Base-by-base conservation (phyloP, 768 basidiomycete genomes). In the Lactarius sanguifluus region DNA sequence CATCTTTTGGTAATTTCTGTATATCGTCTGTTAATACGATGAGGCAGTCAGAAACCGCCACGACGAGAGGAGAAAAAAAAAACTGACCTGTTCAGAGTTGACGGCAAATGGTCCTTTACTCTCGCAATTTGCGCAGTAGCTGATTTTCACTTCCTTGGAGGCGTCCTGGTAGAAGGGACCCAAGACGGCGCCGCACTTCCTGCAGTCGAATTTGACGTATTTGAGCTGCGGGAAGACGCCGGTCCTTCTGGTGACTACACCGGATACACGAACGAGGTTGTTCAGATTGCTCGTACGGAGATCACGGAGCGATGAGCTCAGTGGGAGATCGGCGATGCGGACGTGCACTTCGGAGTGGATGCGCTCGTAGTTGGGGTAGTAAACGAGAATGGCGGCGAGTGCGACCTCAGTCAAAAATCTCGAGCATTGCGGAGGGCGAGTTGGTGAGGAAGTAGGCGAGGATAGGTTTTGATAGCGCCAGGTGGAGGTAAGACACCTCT, bases 141-240 rank as follows among this genome's bases (percentile, higher is more conserved):
- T 95, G 76, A 98, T 90, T 77, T 85, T 92, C 64, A 98, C 88
- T 76, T 99, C 97, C 77, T 86, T 91, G 43, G 89, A 90, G 8
- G 94, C 93, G 77, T 98, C 97, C 80, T 99, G 97, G 76, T 94
- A 96, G 81, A 98, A 98, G 1, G 97, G 97, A 16, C 97, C 97
- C 18, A 98, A 82, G 32, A 93, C 87, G n/a, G 88, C 91, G 20
- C 91, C 90, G 72, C 97, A 99, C 76, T 96, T 98, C 63, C 85
- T 84, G 77, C 97, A 99, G 76, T 98, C 94, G 73, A 99, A 99
- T 76, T 98, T 98, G 76, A 99, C 96, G 73, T 98, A 97, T 79
- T 99, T 98, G 66, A 99, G 81, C 76, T 99, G 97, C n/a, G 97
- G 97, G 78, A 98, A 98, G 12, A 99, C 96, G 12, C 97, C 96